Conservation (phyloP, 805 yeast genomes). For the Metschnikowia chrysomelidarum region DNA sequence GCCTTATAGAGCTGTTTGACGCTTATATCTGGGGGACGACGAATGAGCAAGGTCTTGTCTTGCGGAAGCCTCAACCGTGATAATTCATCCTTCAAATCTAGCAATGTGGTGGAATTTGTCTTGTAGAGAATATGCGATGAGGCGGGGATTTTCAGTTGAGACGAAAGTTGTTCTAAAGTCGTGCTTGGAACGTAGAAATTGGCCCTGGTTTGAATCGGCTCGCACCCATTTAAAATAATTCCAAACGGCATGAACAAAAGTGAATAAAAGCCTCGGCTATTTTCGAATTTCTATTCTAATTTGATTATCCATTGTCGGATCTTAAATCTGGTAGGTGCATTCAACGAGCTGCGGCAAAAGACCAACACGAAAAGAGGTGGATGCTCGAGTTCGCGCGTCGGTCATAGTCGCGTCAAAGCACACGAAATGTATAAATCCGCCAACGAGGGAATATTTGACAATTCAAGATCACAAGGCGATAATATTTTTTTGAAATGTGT, state of each 20-base stretch:
- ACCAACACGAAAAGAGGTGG: too few relatives aligned
- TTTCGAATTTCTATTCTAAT: too few relatives aligned
- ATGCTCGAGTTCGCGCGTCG: too few relatives aligned
- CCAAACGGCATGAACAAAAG: constrained; percentile 12
- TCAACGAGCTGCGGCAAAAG: too few relatives aligned
- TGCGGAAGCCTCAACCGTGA: neutral
- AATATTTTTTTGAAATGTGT: too few relatives aligned
- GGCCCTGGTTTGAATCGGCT: constrained; percentile 4
- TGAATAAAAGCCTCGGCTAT: too few relatives aligned
- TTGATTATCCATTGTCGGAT: too few relatives aligned
- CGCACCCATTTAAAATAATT: constrained; percentile 5
- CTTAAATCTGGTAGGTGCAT: too few relatives aligned
- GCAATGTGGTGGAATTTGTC: neutral
- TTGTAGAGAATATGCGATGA: constrained; percentile 3
- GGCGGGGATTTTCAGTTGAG: neutral
- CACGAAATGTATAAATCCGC: too few relatives aligned
- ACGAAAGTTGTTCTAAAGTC: neutral
- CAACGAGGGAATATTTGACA: too few relatives aligned
- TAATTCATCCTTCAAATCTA: neutral
- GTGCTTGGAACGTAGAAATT: constrained; percentile 12
- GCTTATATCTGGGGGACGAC: constrained; percentile 1
- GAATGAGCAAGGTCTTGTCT: constrained; percentile 4
- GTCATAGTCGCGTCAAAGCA: too few relatives aligned
- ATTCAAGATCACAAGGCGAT: too few relatives aligned
- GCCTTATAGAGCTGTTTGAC: neutral